A percentile compares a stretch with the other conserved stretches of the same genome.
Evolutionary conservation across 2,329 filamentous ascomycete genomes (phyloP).

Genomic region (Apiospora rasikravindrae): DNA sequence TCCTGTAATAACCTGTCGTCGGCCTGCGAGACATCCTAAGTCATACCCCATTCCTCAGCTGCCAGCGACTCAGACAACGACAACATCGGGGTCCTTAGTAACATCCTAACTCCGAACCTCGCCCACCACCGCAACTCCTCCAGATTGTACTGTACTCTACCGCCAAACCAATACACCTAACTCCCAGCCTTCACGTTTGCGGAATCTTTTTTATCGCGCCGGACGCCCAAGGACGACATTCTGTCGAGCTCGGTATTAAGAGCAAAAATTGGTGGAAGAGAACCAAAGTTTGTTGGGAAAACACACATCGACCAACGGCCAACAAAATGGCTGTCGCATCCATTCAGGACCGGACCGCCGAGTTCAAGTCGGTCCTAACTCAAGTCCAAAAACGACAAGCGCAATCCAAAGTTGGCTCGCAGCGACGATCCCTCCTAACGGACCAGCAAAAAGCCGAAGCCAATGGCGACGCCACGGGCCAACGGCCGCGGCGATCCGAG

Average conservation of each 20-base stretch:
- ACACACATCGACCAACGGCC: constrained; percentile 1
- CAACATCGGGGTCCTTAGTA: background rate
- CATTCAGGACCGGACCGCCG: constrained; percentile 94
- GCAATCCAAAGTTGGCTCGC: constrained; percentile 75
- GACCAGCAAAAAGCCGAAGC: constrained; percentile 72
- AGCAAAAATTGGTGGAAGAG: background rate
- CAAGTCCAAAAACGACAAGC: constrained; percentile 84
- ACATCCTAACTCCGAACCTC: background rate
- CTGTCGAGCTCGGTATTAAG: background rate
- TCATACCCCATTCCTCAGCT: background rate
- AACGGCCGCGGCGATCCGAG: constrained; percentile 73
- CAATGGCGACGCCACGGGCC: constrained; percentile 50
- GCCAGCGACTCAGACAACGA: background rate
- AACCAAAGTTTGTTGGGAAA: background rate
- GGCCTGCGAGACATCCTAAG: background rate
- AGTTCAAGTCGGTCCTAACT: constrained; percentile 90
- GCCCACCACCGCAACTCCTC: background rate
- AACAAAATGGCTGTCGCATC: constrained; percentile 67
- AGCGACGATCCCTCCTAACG: constrained; percentile 80
- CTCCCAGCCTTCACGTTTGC: background rate
- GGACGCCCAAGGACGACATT: constrained; percentile 1
- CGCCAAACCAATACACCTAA: background rate
- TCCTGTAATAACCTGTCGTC: background rate
- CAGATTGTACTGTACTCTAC: background rate
- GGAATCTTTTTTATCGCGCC: background rate